Evolutionary conservation across 495 filamentous ascomycete genomes (phyloP), one percentile per base, ranked within the genome.

Genomic region (Trichoderma gamsii): DNA sequence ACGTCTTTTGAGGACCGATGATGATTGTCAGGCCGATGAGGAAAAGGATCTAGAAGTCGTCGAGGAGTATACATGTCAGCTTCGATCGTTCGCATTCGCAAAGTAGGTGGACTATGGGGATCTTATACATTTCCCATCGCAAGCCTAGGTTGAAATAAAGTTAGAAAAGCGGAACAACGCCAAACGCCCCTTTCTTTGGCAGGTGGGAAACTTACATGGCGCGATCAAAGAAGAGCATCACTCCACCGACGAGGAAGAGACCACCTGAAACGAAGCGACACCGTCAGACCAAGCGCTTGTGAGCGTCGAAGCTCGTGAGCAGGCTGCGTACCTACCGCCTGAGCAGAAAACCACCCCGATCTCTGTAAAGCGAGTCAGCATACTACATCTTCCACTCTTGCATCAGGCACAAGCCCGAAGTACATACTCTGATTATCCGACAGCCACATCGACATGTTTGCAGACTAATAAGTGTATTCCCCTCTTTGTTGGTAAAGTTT

Each of bases 141-240:
- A 46, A 95, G 85, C 85, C 87, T 90, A 66, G 67, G 32, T 0
- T 6, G 2, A 27, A 63, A 66, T 69, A 63, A 59, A 41, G 63
- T 68, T 63, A 67, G 66, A 49, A 16, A 67, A 15, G 5, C 21
- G 27, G 4, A 35, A 66, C 38, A 6, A 29, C 29, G 4, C 4
- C 29, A 29, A 29, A 29, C 29, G 29, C 29, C 29, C 29, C 29
- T 29, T 29, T 29, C 9, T 38, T 65, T 63, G 29, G 65, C 35
- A 43, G 68, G 56, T 46, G 69, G 70, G 44, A 80, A 86, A 83
- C 71, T 41, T 83, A 90, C 92, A 98, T 90, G 71, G 95, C 92
- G 68, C 96, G 88, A 79, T 99, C 95, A 77, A 98, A 99, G 82
- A 99, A 97, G 80, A 99, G 87, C 70, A 98, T 78, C 5, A 98